A percentile compares a stretch with the other conserved stretches of the same genome.
Evolutionary conservation across 257 asterid genomes (phyloP).

Genomic region (Lycium ferocissimum): DNA sequence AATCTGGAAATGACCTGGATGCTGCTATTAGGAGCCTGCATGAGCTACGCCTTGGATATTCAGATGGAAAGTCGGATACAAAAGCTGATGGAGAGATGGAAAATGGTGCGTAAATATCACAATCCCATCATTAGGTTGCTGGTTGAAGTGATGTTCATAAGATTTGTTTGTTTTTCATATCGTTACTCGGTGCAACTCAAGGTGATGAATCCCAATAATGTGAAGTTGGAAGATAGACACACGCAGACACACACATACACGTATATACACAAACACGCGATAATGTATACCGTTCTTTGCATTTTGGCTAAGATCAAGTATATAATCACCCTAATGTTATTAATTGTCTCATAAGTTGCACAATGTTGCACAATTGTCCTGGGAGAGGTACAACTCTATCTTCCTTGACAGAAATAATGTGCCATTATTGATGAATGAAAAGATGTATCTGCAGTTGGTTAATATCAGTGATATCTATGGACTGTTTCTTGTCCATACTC

Average conservation of each 20-base stretch:
- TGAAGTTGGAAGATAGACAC: neutral
- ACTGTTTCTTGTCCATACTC: neutral
- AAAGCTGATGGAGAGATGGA: constrained; percentile 43
- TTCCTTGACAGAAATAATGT: neutral
- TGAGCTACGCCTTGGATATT: constrained; percentile 50
- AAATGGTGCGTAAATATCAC: constrained; percentile 46
- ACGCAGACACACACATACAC: neutral
- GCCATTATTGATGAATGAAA: neutral
- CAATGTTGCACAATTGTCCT: neutral
- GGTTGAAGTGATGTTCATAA: constrained; percentile 7
- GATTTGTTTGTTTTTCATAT: neutral
- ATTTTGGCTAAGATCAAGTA: neutral
- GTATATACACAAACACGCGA: neutral
- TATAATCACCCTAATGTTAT: neutral
- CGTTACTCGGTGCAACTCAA: neutral
- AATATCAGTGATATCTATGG: neutral
- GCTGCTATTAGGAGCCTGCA: constrained; percentile 63
- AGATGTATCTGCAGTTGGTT: constrained; percentile 8
- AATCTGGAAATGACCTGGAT: constrained; percentile 27
- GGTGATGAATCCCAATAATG: neutral
- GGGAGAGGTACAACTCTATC: neutral
- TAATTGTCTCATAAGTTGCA: neutral
- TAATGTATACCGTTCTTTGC: neutral
- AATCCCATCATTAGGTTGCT: neutral
- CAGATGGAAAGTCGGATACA: constrained; percentile 39